Conservation (phyloP, 2,329 filamentous ascomycete genomes). For the Fusarium sp. region DNA sequence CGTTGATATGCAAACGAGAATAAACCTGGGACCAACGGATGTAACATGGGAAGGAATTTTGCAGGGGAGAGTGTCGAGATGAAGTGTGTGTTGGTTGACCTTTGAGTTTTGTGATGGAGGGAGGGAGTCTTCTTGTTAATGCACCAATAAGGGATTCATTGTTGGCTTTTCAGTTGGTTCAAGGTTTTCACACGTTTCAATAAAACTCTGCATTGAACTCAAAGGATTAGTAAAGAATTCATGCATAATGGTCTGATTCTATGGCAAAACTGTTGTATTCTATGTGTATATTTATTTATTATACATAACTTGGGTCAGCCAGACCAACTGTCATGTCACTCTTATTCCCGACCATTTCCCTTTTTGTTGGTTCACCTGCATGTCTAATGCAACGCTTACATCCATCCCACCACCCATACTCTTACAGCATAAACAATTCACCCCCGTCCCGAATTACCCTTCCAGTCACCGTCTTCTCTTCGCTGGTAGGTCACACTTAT, state of each 20-base stretch:
- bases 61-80: neutral
- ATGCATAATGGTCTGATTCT: neutral
- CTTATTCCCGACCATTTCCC: neutral
- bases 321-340: neutral
- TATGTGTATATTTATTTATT: neutral
- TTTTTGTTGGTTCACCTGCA: neutral
- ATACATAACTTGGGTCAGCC: neutral
- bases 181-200: neutral
- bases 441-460: neutral
- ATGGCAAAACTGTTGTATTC: neutral
- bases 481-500: slow-evolving; percentile 33
- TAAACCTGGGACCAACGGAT: slow-evolving; percentile 16
- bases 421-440: neutral
- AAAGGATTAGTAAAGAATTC: fast-evolving
- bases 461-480: slow-evolving; percentile 8
- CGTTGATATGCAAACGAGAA: neutral
- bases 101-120: neutral
- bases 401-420: neutral
- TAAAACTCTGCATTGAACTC: fast-evolving
- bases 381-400: neutral
- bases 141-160: slow-evolving; percentile 9
- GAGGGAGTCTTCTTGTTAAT: neutral
- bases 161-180: neutral
- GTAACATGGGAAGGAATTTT: neutral
- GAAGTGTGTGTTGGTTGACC: slow-evolving; percentile 10